Conservation (phyloP, 2,329 filamentous ascomycete genomes). For the Metarhizium robertsii region DNA sequence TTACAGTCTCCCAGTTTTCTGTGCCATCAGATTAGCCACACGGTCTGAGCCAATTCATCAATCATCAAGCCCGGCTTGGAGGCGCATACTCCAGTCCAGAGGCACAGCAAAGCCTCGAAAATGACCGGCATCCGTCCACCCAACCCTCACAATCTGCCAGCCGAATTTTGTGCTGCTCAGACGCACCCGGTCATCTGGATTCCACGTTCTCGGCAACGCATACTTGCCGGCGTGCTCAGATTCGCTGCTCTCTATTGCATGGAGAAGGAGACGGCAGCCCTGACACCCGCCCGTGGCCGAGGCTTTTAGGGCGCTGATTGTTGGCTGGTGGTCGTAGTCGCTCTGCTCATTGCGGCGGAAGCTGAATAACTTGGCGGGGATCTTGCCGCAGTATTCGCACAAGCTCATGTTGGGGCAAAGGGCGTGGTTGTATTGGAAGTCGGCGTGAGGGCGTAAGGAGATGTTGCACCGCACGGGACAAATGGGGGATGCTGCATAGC, state of each 20-base stretch:
- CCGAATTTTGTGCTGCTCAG: constrained; percentile 2
- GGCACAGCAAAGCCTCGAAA: neutral
- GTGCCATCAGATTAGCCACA: neutral
- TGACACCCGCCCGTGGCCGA: neutral
- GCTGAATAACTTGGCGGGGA: neutral
- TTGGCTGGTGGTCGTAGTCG: constrained; percentile 1
- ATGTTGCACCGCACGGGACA: too few species aligned
- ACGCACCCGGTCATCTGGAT: neutral
- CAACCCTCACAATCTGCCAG: constrained; percentile 1
- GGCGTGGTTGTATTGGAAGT: neutral
- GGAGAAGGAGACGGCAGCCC: neutral
- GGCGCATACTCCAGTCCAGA: neutral
- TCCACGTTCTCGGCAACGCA: neutral
- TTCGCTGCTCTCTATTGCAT: neutral
- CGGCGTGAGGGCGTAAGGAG: too few species aligned
- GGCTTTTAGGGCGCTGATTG: neutral
- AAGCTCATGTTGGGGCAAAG: neutral
- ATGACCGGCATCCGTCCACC: neutral
- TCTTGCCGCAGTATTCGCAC: neutral
- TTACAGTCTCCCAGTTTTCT: neutral
- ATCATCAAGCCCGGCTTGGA: too few species aligned
- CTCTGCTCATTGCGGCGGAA: neutral
- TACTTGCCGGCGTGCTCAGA: constrained; percentile 1
- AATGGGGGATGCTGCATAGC: too few species aligned
- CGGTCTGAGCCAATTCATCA: neutral